Conservation (phyloP, 73 alveolate genomes). For the Tetrahymena malaccensis region DNA sequence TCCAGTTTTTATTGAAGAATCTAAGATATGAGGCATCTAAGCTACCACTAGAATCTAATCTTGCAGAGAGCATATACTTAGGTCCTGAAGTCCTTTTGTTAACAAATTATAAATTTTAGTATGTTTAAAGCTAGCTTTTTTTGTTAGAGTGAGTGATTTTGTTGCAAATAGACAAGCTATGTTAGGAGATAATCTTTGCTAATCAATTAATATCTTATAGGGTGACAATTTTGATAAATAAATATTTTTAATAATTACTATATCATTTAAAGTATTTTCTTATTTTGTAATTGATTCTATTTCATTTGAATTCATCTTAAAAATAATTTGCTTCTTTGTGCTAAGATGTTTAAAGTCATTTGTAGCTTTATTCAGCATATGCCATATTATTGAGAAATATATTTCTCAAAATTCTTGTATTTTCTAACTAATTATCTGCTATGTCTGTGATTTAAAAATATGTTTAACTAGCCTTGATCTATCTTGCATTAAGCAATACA, state of each 20-base stretch:
- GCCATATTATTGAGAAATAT: neutral
- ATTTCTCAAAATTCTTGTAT: no score
- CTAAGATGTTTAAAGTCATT: neutral
- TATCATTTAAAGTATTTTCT: neutral
- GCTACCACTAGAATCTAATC: conserved; percentile 42
- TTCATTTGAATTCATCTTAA: neutral
- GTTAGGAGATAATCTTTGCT: neutral
- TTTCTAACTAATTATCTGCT: neutral
- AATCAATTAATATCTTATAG: neutral
- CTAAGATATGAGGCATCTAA: conserved; percentile 30
- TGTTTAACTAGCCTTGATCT: neutral
- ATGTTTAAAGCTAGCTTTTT: no score
- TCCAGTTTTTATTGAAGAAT: conserved; percentile 10
- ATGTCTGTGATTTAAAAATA: no score
- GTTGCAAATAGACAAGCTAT: neutral
- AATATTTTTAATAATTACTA: no score
- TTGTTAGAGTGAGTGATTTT: no score
- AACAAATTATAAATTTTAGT: neutral
- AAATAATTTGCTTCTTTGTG: no score
- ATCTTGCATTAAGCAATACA: neutral
- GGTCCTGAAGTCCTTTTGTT: conserved; percentile 5
- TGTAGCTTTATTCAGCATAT: neutral
- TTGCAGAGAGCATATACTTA: conserved; percentile 13
- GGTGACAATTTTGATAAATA: neutral
- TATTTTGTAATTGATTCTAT: neutral